Evolutionary conservation across 2,329 filamentous ascomycete species (phyloP), one percentile per base, ranked within the genome.

Genomic region (Alternaria triticimaculans): DNA sequence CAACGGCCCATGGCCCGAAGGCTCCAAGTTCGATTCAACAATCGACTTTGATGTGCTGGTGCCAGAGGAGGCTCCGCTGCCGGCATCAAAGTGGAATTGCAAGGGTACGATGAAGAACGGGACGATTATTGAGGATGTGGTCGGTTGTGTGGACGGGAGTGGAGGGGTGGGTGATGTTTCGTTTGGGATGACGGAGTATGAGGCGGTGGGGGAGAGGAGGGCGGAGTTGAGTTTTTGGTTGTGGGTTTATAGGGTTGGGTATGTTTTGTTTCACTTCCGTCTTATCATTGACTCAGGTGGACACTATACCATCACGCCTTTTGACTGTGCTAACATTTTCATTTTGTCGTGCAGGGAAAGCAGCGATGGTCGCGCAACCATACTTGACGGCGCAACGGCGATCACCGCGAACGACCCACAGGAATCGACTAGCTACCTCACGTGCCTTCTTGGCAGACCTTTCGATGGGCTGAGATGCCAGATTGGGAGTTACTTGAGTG

Each of bases 21-120:
- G 28, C 18, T 33, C 46, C 8, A 50, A 58, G 10, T 78, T 73
- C 67, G 54, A 70, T 43, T 69, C 64, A 7, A 72, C 71, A 11
- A 67, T 78, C 45, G 58, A 63, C 53, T 77, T 77, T 44, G 66
- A 64, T 20, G 33, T 76, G 14, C 9, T 66, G 18, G 28, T 72
- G 33, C 62, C 66, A 4, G 28, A 62, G 6, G 26, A 58, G 12
- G 20, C 49, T n/a, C 41, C 23, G 4, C 5, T 48, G 12, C 11
- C 6, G 11, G 12, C 30, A 6, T 10, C 8, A 9, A 51, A 53
- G 5, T 18, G 50, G 48, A 64, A 57, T 20, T 72, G 73, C 60
- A 51, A 58, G 25, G 58, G 44, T 12, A 53, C 25, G 4, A 75
- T 64, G 45, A 18, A 44, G 0, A 70, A 71, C 11, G 63, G 67